Percentiles rank a stretch among this genome's conserved stretches.
phyloP scores from a whole-genome alignment of 2,329 filamentous ascomycete genomes.

The Pestalotiopsis sp. region DNA sequence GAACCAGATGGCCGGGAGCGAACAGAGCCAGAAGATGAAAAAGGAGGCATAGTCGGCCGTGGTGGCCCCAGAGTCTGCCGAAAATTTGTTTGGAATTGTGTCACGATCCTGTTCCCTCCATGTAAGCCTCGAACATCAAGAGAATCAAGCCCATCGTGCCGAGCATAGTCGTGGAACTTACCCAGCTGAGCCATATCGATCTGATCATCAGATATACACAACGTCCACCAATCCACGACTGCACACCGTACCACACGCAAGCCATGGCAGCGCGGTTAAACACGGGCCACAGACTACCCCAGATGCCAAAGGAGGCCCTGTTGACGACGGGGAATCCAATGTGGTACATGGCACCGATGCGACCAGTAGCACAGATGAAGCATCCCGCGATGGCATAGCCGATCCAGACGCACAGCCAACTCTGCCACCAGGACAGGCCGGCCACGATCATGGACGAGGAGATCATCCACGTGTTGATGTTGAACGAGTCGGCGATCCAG shows the following conservation, averaged over 20 bases:
- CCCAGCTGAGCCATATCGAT: constrained; percentile 76
- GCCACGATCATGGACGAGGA: constrained; percentile 78
- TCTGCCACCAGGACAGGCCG: constrained; percentile 89
- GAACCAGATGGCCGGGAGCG: constrained; percentile 84
- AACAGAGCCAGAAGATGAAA: constrained; percentile 83
- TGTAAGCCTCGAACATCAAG: not conserved
- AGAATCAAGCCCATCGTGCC: not conserved
- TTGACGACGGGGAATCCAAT: constrained; percentile 85
- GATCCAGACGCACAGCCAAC: constrained; percentile 85
- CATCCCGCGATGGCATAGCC: constrained; percentile 77
- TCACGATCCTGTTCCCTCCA: constrained; percentile 41
- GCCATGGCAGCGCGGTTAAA: constrained; percentile 88
- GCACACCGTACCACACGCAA: constrained; percentile 87
- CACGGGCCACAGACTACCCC: constrained; percentile 86
- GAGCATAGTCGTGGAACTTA: constrained; percentile 29
- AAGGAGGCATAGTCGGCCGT: constrained; percentile 80
- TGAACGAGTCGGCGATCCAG: constrained; percentile 84
- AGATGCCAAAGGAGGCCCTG: constrained; percentile 82
- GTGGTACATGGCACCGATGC: constrained; percentile 85
- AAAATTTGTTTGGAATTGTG: constrained; percentile 69
- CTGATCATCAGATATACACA: constrained; percentile 90
- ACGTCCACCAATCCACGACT: constrained; percentile 80
- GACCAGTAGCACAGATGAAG: constrained; percentile 78
- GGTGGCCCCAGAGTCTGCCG: constrained; percentile 66
- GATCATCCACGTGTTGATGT: constrained; percentile 96